Percentiles rank a stretch among this genome's conserved stretches.
These are phyloP conservation scores for Penicillium palitans DNA, from an alignment of 2,329 filamentous ascomycete species.

Conservation along the genomic window DNA sequence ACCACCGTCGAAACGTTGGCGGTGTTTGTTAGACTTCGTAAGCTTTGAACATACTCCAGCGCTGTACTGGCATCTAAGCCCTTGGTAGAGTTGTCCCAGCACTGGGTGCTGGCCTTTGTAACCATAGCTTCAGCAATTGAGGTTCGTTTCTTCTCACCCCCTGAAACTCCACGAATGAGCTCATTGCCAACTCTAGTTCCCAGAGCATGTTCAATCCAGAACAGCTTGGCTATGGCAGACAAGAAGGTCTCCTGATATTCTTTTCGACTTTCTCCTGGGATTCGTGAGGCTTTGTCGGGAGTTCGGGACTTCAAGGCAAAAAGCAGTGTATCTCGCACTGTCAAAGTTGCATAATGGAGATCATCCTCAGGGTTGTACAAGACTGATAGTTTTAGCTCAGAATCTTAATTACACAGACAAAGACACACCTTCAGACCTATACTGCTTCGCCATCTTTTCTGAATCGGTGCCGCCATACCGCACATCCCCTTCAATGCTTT, in stretches of 20 bases:
- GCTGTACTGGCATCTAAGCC: conserved; percentile 74
- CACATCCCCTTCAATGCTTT: conserved; percentile 57
- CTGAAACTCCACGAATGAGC: conserved; percentile 69
- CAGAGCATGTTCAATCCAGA: conserved; percentile 70
- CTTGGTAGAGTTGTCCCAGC: conserved; percentile 75
- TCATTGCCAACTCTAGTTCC: conserved; percentile 75
- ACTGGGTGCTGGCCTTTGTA: conserved; percentile 64
- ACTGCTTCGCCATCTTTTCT: conserved; percentile 52
- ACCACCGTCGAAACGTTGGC: conserved; percentile 63
- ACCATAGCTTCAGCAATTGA: conserved; percentile 77
- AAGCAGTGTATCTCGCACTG: conserved; percentile 69
- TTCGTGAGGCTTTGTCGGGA: conserved; percentile 60
- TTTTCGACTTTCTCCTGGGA: conserved; percentile 61
- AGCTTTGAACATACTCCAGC: conserved; percentile 68
- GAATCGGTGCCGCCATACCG: conserved; percentile 58
- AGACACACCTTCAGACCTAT: conserved; percentile 44
- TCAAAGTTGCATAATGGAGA: conserved; percentile 75
- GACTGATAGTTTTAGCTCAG: conserved; percentile 43
- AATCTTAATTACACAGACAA: background rate
- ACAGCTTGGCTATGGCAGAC: conserved; percentile 68
- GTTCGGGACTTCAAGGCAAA: conserved; percentile 71
- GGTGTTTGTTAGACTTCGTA: conserved; percentile 66
- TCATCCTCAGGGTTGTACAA: conserved; percentile 79
- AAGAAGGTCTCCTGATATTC: conserved; percentile 64
- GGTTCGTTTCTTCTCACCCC: conserved; percentile 75